These are phyloP conservation scores for Ogataea corticis DNA, from an alignment of 805 yeast genomes.

Conservation along the genomic window DNA sequence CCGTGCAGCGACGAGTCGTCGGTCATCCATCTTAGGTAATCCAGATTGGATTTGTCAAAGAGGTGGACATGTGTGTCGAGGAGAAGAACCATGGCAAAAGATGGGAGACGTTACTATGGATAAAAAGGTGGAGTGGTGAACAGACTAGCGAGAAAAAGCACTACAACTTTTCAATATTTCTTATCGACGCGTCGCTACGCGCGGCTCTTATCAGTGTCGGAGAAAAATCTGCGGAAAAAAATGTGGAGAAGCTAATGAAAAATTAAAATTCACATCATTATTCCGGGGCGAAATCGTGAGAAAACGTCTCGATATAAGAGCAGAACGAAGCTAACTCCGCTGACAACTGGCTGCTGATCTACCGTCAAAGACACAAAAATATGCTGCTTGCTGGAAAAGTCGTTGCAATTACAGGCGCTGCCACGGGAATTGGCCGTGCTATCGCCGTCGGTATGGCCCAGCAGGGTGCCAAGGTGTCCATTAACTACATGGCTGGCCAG, in stretches of 20 bases:
- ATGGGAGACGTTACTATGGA: too few species aligned
- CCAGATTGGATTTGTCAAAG: slow-evolving; percentile 24
- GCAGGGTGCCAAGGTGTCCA: slow-evolving; percentile 43
- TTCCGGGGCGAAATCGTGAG: neutral
- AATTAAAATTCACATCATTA: neutral
- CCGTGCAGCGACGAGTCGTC: slow-evolving; percentile 28
- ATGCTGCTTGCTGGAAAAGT: slow-evolving; percentile 35
- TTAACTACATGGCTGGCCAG: slow-evolving; percentile 35
- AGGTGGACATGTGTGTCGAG: slow-evolving; percentile 42
- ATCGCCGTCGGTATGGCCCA: slow-evolving; percentile 43
- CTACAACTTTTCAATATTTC: neutral
- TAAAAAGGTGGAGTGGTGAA: too few species aligned
- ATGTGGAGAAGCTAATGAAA: neutral
- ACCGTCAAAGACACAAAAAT: neutral
- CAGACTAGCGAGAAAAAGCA: too few species aligned
- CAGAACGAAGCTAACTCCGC: neutral
- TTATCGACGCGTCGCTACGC: neutral
- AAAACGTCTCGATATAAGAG: neutral
- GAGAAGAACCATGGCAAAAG: too few species aligned
- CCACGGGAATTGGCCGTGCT: slow-evolving; percentile 46
- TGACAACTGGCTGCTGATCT: neutral
- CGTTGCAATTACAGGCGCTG: slow-evolving; percentile 46
- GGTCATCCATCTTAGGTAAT: slow-evolving; percentile 34
- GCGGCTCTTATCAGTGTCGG: neutral
- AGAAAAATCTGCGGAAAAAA: neutral